Percentiles rank a stretch among this genome's conserved stretches.
Conservation (phyloP, 1,139 yeast genomes). For the Petasospora fabianii region DNA sequence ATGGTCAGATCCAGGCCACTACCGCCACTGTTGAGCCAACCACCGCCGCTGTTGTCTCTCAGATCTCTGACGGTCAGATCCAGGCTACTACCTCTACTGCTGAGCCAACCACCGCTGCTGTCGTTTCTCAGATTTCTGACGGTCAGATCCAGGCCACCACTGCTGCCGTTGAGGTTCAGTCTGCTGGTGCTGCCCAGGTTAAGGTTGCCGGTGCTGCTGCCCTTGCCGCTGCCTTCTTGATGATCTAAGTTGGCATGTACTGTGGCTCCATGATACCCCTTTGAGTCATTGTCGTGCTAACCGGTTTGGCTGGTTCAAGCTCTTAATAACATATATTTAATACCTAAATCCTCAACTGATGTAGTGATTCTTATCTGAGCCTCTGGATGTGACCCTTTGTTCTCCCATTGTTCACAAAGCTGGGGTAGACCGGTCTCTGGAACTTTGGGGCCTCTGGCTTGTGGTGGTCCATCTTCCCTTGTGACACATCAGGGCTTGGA, state of each 20-base stretch:
- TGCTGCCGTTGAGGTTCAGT: conserved; percentile 27
- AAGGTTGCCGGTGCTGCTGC: conserved; percentile 21
- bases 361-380: too few species aligned
- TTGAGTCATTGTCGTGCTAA: too few species aligned
- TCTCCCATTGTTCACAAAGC: too few species aligned
- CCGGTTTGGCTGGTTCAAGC: too few species aligned
- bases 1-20: conserved; percentile 28
- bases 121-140: conserved; percentile 25
- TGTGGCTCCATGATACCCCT: too few species aligned
- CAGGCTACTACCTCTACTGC: conserved; percentile 32
- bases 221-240: conserved; percentile 15
- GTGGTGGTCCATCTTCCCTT: too few species aligned
- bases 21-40: conserved; percentile 20
- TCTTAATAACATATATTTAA: too few species aligned
- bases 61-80: conserved; percentile 40
- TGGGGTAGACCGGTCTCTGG: too few species aligned
- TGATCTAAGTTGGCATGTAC: conserved; percentile 17
- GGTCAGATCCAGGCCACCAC: conserved; percentile 29
- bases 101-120: conserved; percentile 15
- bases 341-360: too few species aligned
- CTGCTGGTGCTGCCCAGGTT: conserved; percentile 22
- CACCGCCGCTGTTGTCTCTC: conserved; percentile 23
- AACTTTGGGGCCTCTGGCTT: too few species aligned
- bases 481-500: too few species aligned
- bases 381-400: too few species aligned